These are phyloP conservation scores for Diversispora eburnea DNA, from an alignment of 192 early-diverging fungal genomes.

Conservation along the genomic window DNA sequence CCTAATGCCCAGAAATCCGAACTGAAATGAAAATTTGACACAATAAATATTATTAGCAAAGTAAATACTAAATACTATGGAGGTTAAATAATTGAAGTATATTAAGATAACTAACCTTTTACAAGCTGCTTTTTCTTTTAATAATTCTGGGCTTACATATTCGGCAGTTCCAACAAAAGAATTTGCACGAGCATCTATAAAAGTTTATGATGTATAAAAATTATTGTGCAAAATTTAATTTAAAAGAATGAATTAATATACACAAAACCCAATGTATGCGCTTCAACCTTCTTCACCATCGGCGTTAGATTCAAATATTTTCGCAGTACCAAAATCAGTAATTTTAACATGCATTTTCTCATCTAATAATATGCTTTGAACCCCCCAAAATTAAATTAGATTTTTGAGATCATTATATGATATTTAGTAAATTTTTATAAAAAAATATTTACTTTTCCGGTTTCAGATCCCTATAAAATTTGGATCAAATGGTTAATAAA, in stretches of 20 bases:
- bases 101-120: conserved; percentile 45
- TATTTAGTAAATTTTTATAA: neutral
- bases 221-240: neutral
- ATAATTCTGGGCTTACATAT: conserved; percentile 94
- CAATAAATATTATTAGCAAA: neutral
- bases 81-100: neutral
- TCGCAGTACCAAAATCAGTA: conserved; percentile 96
- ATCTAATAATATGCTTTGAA: conserved; percentile 74
- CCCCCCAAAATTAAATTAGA: no score
- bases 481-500: neutral
- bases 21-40: conserved; percentile 30
- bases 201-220: neutral
- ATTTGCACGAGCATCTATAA: conserved; percentile 53
- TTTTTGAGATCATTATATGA: neutral
- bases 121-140: conserved; percentile 84
- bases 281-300: conserved; percentile 42
- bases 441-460: conserved; percentile 74
- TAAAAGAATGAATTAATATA: no score
- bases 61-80: neutral
- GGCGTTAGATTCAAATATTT: conserved; percentile 54
- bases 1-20: conserved; percentile 83
- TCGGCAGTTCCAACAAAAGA: conserved; percentile 99
- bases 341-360: conserved; percentile 89
- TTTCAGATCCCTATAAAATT: conserved; percentile 74
- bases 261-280: no score